Evolutionary conservation across 257 asterid genomes (phyloP), one percentile per base, ranked within the genome.

Genomic region (Nicotiana benthamiana): DNA sequence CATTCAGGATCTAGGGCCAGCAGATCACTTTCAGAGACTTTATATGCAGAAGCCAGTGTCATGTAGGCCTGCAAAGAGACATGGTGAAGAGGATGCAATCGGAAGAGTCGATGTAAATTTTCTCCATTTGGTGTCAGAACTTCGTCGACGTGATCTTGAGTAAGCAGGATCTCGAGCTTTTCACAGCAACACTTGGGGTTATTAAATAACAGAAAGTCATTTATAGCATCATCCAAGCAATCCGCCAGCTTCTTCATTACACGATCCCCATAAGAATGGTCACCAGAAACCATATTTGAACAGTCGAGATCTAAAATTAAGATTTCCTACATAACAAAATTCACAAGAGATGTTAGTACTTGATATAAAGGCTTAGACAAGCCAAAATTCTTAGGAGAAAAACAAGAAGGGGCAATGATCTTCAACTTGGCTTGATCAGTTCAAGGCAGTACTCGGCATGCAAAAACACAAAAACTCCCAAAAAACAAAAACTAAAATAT

Each of bases 141-240:
- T 22, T 20, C 68, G 0, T 67, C 17, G 17, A 53, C 5, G 81
- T 54, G 13, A 28, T 87, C 91, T 43, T 83, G 82, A 52, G 10
- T 63, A 32, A 93, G 96, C 79, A 94, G 66, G 84, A 67, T 66
- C 81, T 94, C 97, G n/a, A 94, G 94, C 80, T 90, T 87, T 70
- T 80, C 84, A 76, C 91, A 87, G 79, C 97, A 90, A 43, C 83
- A 81, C 46, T 75, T 77, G 48, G 92, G 83, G 66, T 91, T 81
- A 66, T 63, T 67, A 12, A 15, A 65, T 46, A 88, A 82, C 57
- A 94, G 84, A 81, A 90, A 94, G 68, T 87, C 90, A 0, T 74
- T 54, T 74, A 89, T 80, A 75, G 89, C 85, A 56, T 84, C 86
- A 46, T 88, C 86, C 46, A 86, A 68, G 83, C 62, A 62, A 61